These are phyloP conservation scores for Fusarium torulosum DNA, from an alignment of 2,329 filamentous ascomycete genomes.

Conservation along the genomic window DNA sequence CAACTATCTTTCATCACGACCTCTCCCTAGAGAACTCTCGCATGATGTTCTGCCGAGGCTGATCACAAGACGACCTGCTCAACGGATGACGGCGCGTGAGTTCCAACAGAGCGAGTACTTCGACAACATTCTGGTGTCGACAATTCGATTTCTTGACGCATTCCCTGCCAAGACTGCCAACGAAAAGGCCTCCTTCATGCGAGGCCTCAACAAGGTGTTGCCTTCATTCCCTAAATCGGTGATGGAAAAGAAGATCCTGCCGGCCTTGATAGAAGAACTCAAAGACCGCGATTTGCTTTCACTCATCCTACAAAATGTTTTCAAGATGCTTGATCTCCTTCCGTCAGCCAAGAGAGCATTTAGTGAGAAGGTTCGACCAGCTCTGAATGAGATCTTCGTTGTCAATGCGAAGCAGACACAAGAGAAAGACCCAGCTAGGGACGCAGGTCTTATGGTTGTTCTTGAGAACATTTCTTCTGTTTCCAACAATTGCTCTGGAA, in stretches of 20 bases:
- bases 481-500: slow-evolving; percentile 84
- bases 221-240: slow-evolving; percentile 94
- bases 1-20: slow-evolving; percentile 83
- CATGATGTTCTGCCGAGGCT: slow-evolving; percentile 83
- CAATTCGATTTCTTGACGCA: slow-evolving; percentile 92
- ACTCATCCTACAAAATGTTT: slow-evolving; percentile 89
- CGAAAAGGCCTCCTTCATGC: slow-evolving; percentile 93
- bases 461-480: slow-evolving; percentile 84
- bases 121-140: slow-evolving; percentile 95
- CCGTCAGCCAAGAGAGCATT: slow-evolving; percentile 84
- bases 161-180: slow-evolving; percentile 91
- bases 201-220: slow-evolving; percentile 86
- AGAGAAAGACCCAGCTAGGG: slow-evolving; percentile 85
- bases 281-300: slow-evolving; percentile 91
- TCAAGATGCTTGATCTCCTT: slow-evolving; percentile 85
- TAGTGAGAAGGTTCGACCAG: slow-evolving; percentile 86
- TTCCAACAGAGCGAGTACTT: slow-evolving; percentile 98
- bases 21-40: slow-evolving; percentile 83
- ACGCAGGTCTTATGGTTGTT: slow-evolving; percentile 91
- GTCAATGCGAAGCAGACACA: slow-evolving; percentile 66
- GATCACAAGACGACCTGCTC: slow-evolving; percentile 87
- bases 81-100: slow-evolving; percentile 87
- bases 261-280: slow-evolving; percentile 89
- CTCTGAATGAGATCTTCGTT: slow-evolving; percentile 85
- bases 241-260: slow-evolving; percentile 93